Evolutionary conservation across 2,329 filamentous ascomycete genomes (phyloP).

Genomic region (Sporothrix euskadiensis): DNA sequence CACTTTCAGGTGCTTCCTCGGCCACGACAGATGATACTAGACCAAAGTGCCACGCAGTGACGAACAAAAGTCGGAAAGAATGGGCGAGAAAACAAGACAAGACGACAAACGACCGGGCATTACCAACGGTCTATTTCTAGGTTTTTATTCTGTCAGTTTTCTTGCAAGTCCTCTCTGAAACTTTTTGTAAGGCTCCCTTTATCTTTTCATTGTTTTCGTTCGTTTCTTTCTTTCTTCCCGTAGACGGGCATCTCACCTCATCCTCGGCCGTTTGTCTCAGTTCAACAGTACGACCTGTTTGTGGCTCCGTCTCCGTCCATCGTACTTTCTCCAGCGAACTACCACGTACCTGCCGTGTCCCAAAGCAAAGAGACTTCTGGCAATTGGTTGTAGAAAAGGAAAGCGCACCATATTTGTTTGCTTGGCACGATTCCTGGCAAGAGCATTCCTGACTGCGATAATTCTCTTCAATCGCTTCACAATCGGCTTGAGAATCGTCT

Average conservation of each 20-base stretch:
- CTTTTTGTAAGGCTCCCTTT: not conserved
- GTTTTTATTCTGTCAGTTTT: not conserved
- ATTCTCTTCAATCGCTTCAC: not conserved
- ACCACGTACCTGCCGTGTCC: not conserved
- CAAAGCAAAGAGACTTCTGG: not conserved
- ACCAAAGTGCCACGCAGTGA: not conserved
- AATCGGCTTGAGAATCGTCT: not conserved
- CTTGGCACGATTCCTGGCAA: not conserved
- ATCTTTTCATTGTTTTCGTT: not conserved
- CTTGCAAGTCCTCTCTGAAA: not conserved
- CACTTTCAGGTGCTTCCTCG: constrained; percentile 22
- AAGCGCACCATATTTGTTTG: not conserved
- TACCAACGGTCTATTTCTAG: not conserved
- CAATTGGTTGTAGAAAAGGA: not conserved
- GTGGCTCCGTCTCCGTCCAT: constrained; percentile 5
- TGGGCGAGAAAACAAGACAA: not conserved
- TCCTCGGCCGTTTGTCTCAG: constrained; percentile 10
- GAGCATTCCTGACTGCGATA: not conserved
- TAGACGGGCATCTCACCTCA: constrained; percentile 1
- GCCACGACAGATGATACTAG: constrained; percentile 13
- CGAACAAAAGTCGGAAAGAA: constrained; percentile 19
- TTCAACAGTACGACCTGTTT: constrained; percentile 3
- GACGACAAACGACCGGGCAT: constrained; percentile 2
- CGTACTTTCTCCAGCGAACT: constrained; percentile 2
- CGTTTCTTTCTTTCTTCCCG: not conserved